A percentile compares a stretch with the other conserved stretches of the same genome.
Conservation (phyloP, 2,329 filamentous ascomycete species). For the Lachnellula hyalina region DNA sequence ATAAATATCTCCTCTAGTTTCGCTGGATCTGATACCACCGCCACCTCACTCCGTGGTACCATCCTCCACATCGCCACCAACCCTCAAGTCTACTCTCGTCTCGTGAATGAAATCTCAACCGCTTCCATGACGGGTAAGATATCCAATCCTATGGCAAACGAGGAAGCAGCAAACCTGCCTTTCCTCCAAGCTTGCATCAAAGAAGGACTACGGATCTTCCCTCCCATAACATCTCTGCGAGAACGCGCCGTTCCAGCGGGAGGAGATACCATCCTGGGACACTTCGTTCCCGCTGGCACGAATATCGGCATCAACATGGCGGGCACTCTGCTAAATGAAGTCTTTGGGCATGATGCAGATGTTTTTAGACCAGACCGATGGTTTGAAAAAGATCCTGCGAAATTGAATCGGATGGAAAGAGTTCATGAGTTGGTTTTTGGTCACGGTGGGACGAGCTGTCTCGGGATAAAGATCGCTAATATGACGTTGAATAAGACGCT, state of each 20-base stretch:
- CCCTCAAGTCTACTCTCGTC: slow-evolving; percentile 7
- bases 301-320: slow-evolving; percentile 31
- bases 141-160: slow-evolving; percentile 7
- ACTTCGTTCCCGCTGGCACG: slow-evolving; percentile 18
- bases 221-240: slow-evolving; percentile 34
- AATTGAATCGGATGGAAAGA: slow-evolving; percentile 31
- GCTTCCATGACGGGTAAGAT: background rate
- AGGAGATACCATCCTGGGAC: slow-evolving; percentile 15
- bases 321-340: slow-evolving; percentile 21
- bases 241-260: slow-evolving; percentile 16
- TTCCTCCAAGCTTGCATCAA: slow-evolving; percentile 47
- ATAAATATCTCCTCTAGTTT: slow-evolving; percentile 25
- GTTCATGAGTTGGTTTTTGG: slow-evolving; percentile 41
- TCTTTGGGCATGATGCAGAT: slow-evolving; percentile 35
- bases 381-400: slow-evolving; percentile 32
- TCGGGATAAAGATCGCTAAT: slow-evolving; percentile 43
- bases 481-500: slow-evolving; percentile 46
- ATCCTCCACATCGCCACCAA: slow-evolving; percentile 16
- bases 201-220: slow-evolving; percentile 43
- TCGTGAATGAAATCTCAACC: slow-evolving; percentile 13
- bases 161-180: slow-evolving; percentile 36
- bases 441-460: slow-evolving; percentile 40
- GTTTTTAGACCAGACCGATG: slow-evolving; percentile 46
- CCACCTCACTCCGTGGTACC: slow-evolving; percentile 41
- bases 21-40: slow-evolving; percentile 54